Percentiles rank a stretch among this genome's conserved stretches.
These are phyloP conservation scores for Theileria luwenshuni DNA, from an alignment of 169 alveolate genomes.

Conservation along the genomic window DNA sequence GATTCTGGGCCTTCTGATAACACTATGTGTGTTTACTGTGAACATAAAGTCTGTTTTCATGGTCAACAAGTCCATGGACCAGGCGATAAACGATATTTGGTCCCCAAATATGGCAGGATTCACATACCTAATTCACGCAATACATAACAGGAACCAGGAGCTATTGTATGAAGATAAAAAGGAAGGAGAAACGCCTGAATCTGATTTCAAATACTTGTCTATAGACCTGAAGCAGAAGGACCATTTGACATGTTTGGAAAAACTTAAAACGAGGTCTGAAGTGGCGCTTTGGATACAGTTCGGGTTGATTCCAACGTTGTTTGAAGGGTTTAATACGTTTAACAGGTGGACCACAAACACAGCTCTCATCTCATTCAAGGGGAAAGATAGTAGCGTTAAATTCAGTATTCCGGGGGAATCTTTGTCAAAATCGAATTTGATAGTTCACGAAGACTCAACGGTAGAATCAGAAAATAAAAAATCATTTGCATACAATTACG, in stretches of 20 bases:
- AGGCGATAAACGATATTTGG: conserved; percentile 33
- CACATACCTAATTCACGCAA: conserved; percentile 4
- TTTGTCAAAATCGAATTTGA: background rate
- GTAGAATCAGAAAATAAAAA: conserved; percentile 31
- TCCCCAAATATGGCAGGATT: conserved; percentile 45
- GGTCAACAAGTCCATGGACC: conserved; percentile 18
- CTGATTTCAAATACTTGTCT: conserved; percentile 26
- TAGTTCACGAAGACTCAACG: conserved; percentile 39
- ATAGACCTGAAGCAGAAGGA: conserved; percentile 43
- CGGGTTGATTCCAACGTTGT: conserved; percentile 61
- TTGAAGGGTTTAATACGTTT: conserved; percentile 53
- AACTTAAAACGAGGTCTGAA: conserved; percentile 43
- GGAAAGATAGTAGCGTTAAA: conserved; percentile 36
- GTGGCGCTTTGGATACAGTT: conserved; percentile 64
- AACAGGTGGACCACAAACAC: conserved; percentile 63
- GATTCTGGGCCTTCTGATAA: conserved; percentile 22
- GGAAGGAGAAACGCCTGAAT: background rate
- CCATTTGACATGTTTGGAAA: conserved; percentile 31
- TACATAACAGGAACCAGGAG: conserved; percentile 1
- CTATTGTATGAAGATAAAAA: background rate
- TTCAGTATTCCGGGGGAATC: conserved; percentile 25
- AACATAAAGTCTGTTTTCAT: conserved; percentile 41
- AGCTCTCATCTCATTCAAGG: conserved; percentile 45
- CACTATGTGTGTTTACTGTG: conserved; percentile 30
- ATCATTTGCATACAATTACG: conserved; percentile 29